These are phyloP conservation scores for Acacia crassicarpa DNA, from an alignment of 306 rosid species.

Conservation along the genomic window DNA sequence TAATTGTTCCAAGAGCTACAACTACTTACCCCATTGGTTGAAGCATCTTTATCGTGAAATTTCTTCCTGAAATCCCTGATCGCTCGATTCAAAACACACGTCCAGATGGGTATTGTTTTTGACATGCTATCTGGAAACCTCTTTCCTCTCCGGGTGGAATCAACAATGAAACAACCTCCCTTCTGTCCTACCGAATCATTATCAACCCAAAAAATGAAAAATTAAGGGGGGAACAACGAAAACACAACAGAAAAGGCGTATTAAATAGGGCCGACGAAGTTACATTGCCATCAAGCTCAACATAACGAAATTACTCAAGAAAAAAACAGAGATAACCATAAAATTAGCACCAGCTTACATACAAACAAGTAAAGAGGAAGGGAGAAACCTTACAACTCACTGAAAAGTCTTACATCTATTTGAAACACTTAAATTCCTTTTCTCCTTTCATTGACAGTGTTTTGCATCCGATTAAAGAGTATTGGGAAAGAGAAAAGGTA, in stretches of 20 bases:
- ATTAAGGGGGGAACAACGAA: too few relatives aligned
- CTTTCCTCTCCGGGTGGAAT: conserved; percentile 90
- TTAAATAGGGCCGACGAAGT: not conserved
- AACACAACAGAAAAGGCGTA: not conserved
- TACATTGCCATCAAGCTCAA: not conserved
- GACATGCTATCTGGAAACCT: conserved; percentile 98
- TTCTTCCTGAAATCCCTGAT: conserved; percentile 45
- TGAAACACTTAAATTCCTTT: not conserved
- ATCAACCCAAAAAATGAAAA: not conserved
- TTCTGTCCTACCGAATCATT: conserved; percentile 70
- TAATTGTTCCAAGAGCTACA: not conserved
- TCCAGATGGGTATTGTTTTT: conserved; percentile 91
- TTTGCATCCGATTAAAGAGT: not conserved
- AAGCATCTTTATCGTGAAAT: conserved; percentile 17
- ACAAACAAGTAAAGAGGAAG: not conserved
- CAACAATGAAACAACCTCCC: conserved; percentile 84
- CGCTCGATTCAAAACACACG: conserved; percentile 82
- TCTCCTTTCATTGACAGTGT: too few relatives aligned
- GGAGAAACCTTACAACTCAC: not conserved
- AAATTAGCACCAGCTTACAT: not conserved
- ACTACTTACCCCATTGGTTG: conserved; percentile 44
- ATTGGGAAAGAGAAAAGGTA: not conserved
- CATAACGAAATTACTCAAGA: not conserved
- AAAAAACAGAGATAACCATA: not conserved
- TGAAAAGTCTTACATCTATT: not conserved